Conservation (phyloP, 2,329 filamentous ascomycete genomes). For the Xylariaceae sp. region DNA sequence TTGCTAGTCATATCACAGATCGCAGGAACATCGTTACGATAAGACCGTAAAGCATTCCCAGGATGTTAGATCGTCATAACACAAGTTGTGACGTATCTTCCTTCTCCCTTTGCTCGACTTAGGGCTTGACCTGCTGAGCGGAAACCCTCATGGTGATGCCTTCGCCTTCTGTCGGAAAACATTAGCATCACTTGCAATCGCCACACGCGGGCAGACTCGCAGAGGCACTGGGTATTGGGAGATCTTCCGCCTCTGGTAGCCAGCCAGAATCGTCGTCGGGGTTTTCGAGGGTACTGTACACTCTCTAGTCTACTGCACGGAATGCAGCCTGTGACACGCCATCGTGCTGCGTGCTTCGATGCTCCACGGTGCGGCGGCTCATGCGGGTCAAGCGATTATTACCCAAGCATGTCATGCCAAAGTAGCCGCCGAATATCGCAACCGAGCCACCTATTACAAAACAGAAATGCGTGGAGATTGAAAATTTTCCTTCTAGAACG, state of each 20-base stretch:
- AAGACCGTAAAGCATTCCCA: no score
- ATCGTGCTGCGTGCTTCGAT: slow-evolving; percentile 15
- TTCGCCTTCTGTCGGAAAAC: slow-evolving; percentile 1
- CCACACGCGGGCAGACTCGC: no score
- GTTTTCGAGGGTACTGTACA: neutral
- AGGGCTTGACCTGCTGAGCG: no score
- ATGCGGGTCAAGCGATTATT: slow-evolving; percentile 7
- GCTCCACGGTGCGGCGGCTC: slow-evolving; percentile 20
- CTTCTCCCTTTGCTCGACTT: no score
- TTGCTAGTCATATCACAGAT: no score
- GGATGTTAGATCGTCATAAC: no score
- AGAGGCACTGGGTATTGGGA: no score
- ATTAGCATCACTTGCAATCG: neutral
- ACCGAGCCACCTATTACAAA: slow-evolving; percentile 8
- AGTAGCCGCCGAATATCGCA: slow-evolving; percentile 30
- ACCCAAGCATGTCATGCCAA: slow-evolving; percentile 13
- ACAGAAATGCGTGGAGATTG: neutral
- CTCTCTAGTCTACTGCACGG: slow-evolving; percentile 19
- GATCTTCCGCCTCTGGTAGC: slow-evolving; percentile 5
- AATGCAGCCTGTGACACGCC: slow-evolving; percentile 25
- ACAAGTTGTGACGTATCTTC: neutral
- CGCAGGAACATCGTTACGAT: no score
- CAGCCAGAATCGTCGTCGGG: slow-evolving; percentile 1
- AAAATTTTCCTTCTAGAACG: neutral
- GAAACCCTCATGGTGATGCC: no score